phyloP scores from a whole-genome alignment of 176 grass and related monocot species.

The Rhynchospora pubera region DNA sequence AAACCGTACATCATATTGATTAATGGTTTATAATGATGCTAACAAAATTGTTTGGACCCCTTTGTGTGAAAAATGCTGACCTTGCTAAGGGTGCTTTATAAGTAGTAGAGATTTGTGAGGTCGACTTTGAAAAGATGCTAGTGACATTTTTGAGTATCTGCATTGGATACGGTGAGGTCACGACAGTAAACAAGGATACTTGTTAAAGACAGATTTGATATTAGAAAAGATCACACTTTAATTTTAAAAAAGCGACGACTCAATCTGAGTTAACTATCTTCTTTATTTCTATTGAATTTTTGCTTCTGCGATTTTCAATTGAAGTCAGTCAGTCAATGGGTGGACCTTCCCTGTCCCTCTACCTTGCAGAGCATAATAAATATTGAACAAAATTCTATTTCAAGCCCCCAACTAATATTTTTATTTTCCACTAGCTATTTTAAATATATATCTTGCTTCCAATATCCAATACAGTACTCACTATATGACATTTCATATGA shows the following conservation, averaged over 20 bases:
- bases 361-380: background rate
- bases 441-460: background rate
- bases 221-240: background rate
- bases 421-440: background rate
- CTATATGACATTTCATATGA: background rate
- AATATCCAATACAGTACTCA: background rate
- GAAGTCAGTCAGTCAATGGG: background rate
- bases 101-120: background rate
- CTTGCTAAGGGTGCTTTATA: no score
- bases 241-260: slow-evolving; percentile 4
- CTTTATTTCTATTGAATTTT: background rate
- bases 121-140: background rate
- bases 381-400: background rate
- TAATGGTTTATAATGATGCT: no score
- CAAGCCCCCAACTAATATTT: no score
- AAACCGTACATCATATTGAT: no score
- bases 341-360: background rate
- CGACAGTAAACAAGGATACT: slow-evolving; percentile 6
- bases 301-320: background rate
- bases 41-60: no score
- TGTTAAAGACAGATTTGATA: slow-evolving; percentile 4
- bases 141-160: background rate
- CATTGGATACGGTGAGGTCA: slow-evolving; percentile 15
- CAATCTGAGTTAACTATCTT: background rate
- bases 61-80: no score